Conservation (phyloP, 345 rosid species). For the Camelina neglecta region DNA sequence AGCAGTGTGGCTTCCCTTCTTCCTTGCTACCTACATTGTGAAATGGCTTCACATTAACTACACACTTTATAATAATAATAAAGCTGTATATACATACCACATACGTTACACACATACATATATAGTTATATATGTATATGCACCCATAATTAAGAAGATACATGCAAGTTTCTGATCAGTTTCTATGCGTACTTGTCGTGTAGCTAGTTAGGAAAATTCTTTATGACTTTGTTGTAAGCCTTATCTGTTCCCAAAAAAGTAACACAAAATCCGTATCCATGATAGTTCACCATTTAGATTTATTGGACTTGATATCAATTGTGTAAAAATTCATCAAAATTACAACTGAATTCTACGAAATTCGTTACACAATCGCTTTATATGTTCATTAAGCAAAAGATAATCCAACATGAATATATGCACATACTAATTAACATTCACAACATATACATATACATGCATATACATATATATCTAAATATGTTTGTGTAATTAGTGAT, state of each 20-base stretch:
- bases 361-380: background rate
- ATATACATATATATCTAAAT: background rate
- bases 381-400: background rate
- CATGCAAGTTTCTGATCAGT: slow-evolving; percentile 25
- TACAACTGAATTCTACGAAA: background rate
- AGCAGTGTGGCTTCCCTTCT: slow-evolving; percentile 32
- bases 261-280: background rate
- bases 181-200: slow-evolving; percentile 38
- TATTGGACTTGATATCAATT: background rate
- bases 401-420: background rate
- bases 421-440: slow-evolving; percentile 1
- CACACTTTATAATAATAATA: background rate
- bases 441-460: background rate
- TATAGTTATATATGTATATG: background rate
- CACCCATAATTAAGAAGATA: slow-evolving; percentile 1
- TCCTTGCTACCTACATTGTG: slow-evolving; percentile 36
- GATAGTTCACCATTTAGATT: background rate
- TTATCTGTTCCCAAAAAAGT: slow-evolving; percentile 34
- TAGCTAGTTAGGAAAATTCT: slow-evolving; percentile 23
- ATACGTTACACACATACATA: background rate
- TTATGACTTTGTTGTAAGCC: slow-evolving; percentile 32
- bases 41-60: slow-evolving; percentile 8
- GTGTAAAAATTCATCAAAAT: slow-evolving; percentile 18
- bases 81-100: slow-evolving; percentile 2
- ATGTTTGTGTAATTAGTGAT: background rate